Evolutionary conservation across 768 basidiomycete genomes (phyloP).

Genomic region (Russula dissimulans): DNA sequence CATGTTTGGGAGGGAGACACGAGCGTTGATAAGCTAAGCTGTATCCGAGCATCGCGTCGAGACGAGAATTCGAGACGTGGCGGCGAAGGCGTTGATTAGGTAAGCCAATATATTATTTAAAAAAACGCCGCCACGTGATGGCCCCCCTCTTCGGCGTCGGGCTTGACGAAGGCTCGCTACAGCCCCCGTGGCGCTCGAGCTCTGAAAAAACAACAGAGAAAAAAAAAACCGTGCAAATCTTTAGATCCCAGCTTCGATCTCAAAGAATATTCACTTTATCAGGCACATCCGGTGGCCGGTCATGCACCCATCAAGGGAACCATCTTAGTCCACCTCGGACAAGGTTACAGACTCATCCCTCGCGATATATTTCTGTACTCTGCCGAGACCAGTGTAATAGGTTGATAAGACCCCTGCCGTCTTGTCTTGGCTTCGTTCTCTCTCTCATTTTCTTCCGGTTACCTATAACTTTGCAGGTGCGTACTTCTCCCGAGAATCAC

Average conservation of each 20-base stretch:
- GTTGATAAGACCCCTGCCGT: conserved; percentile 14
- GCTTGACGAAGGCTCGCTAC: conserved; percentile 3
- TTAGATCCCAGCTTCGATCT: conserved; percentile 14
- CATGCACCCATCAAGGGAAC: conserved; percentile 11
- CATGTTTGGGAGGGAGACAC: conserved; percentile 7
- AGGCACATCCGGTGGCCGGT: conserved; percentile 16
- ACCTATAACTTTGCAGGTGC: conserved; percentile 7
- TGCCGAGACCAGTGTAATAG: conserved; percentile 14
- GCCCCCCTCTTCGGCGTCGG: conserved; percentile 9
- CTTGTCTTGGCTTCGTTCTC: conserved; percentile 4
- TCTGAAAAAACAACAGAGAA: background rate
- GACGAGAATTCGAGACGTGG: conserved; percentile 1
- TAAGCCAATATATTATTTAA: background rate
- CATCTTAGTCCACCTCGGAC: conserved; percentile 1
- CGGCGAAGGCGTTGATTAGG: conserved; percentile 7
- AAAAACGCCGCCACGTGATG: conserved; percentile 16
- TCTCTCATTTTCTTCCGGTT: conserved; percentile 2
- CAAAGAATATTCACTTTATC: conserved; percentile 16
- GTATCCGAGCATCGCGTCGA: conserved; percentile 15
- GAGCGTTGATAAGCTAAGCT: conserved; percentile 7
- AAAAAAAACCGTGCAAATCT: conserved; percentile 8
- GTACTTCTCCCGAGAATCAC: conserved; percentile 17
- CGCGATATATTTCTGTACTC: conserved; percentile 1
- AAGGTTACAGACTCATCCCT: conserved; percentile 10
- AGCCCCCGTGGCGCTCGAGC: background rate